phyloP scores from a whole-genome alignment of 768 basidiomycete species.

The Jaapia argillacea region DNA sequence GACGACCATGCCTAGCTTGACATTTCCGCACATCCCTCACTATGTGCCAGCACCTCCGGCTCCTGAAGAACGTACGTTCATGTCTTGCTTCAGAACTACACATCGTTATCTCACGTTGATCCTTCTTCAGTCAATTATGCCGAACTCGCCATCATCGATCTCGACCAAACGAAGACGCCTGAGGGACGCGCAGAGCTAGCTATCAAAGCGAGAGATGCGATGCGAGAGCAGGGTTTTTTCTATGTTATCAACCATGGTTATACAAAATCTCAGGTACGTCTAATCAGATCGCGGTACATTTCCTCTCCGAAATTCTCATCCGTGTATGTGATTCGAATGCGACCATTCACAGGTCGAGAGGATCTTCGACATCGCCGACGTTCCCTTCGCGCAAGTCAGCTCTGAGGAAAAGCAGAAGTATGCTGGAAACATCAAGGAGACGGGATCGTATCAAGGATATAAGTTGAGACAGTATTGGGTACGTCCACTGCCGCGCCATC shows the following conservation, averaged over 20 bases:
- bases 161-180: conserved; percentile 20
- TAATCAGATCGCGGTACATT: not conserved
- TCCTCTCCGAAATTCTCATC: conserved; percentile 1
- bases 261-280: conserved; percentile 26
- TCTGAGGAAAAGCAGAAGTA: conserved; percentile 23
- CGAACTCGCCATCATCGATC: conserved; percentile 22
- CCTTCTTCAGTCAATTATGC: conserved; percentile 24
- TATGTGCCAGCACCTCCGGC: conserved; percentile 21
- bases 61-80: conserved; percentile 21
- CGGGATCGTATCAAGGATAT: conserved; percentile 45
- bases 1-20: not conserved
- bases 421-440: conserved; percentile 24
- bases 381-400: conserved; percentile 22
- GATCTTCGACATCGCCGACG: conserved; percentile 26
- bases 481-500: too few relatives aligned
- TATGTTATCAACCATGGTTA: conserved; percentile 41
- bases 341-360: conserved; percentile 17
- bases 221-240: conserved; percentile 30
- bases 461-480: conserved; percentile 48
- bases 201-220: conserved; percentile 20
- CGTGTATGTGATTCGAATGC: not conserved
- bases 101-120: not conserved
- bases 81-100: not conserved
- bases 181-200: conserved; percentile 22
- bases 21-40: not conserved